These are phyloP conservation scores for Xanthoconium purpureum DNA, from an alignment of 768 basidiomycete genomes.

Conservation along the genomic window DNA sequence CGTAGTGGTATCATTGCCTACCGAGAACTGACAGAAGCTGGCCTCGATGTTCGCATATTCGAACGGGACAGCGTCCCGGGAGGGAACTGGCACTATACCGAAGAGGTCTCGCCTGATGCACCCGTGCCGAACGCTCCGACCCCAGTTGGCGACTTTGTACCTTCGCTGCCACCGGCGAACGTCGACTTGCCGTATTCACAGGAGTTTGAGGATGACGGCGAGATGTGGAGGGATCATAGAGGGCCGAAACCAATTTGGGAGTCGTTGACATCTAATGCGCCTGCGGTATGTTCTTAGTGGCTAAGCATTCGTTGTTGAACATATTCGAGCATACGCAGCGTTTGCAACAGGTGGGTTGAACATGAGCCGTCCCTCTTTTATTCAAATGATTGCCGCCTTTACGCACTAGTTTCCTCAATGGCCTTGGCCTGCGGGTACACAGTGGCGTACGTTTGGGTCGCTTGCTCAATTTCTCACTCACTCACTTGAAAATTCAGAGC, in stretches of 20 bases:
- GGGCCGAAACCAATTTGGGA: conserved; percentile 16
- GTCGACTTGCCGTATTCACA: conserved; percentile 8
- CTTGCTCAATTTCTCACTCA: too few species aligned
- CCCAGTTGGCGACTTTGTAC: conserved; percentile 4
- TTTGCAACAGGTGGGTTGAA: background rate
- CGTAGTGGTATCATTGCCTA: conserved; percentile 13
- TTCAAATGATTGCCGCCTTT: background rate
- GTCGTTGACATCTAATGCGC: conserved; percentile 5
- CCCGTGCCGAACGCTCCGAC: conserved; percentile 9
- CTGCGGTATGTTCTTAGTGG: conserved; percentile 5
- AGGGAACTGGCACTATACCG: conserved; percentile 16
- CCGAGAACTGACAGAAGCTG: conserved; percentile 11
- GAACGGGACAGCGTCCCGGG: conserved; percentile 14
- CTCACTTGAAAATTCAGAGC: conserved; percentile 14
- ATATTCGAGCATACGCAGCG: background rate
- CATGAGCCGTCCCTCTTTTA: too few species aligned
- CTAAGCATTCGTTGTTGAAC: too few species aligned
- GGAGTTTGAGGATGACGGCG: conserved; percentile 3
- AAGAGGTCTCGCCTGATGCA: conserved; percentile 10
- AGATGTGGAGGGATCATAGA: conserved; percentile 4
- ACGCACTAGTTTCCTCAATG: conserved; percentile 6
- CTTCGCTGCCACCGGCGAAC: conserved; percentile 4
- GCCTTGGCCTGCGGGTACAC: conserved; percentile 15
- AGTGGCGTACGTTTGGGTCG: conserved; percentile 4
- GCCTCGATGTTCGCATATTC: conserved; percentile 18